These are phyloP conservation scores for Eucalyptus urophylla DNA, from an alignment of 345 rosid genomes.

Conservation along the genomic window DNA sequence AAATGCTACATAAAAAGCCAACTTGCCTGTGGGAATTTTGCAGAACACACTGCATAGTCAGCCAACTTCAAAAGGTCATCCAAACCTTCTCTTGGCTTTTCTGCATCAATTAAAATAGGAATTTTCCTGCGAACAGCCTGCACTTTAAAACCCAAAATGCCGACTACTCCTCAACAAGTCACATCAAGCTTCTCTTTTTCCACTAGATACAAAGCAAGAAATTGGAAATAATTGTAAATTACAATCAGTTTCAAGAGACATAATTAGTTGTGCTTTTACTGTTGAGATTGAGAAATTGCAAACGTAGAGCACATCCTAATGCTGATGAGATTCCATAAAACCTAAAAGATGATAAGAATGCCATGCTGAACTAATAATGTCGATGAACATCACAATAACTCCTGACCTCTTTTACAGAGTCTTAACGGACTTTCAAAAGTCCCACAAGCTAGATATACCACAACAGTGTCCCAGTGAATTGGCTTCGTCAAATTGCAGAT, in stretches of 20 bases:
- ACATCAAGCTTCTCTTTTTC: neutral
- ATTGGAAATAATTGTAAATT: neutral
- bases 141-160: slow-evolving; percentile 18
- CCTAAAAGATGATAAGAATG: neutral
- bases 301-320: neutral
- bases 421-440: neutral
- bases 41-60: slow-evolving; percentile 64
- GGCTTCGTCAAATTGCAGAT: neutral
- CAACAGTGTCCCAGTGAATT: neutral
- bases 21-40: slow-evolving; percentile 68
- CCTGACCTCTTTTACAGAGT: neutral
- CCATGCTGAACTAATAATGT: neutral
- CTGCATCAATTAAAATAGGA: slow-evolving; percentile 76
- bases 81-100: slow-evolving; percentile 64
- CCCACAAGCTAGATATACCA: neutral
- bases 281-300: neutral
- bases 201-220: neutral
- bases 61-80: slow-evolving; percentile 61
- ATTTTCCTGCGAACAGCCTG: slow-evolving; percentile 68
- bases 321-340: neutral
- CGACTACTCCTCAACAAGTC: neutral
- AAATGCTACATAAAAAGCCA: neutral
- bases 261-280: neutral
- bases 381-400: neutral
- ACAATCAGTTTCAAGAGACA: neutral